Percentiles rank a stretch among this genome's conserved stretches.
Conservation (phyloP, 2,329 filamentous ascomycete species). For the Pseudogymnoascus sp. region DNA sequence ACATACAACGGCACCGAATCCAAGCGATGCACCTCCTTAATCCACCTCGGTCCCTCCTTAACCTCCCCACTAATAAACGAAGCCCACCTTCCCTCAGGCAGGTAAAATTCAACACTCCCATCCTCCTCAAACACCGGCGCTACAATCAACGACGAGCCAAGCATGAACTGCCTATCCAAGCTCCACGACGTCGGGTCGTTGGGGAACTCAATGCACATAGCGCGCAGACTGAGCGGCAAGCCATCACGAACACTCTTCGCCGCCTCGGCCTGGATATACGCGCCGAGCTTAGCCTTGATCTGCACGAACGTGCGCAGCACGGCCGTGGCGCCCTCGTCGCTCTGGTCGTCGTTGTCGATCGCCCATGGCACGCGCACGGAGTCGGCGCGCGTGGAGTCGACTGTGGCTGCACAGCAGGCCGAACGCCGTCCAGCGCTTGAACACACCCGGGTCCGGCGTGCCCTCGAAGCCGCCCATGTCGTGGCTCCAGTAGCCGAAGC, state of each 20-base stretch:
- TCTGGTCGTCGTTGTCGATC: constrained; percentile 47
- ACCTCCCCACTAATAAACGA: constrained; percentile 40
- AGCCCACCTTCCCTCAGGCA: constrained; percentile 46
- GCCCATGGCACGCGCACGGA: constrained; percentile 60
- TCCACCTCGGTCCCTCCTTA: constrained; percentile 37
- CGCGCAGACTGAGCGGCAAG: constrained; percentile 47
- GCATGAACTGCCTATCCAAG: constrained; percentile 56
- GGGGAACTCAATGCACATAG: constrained; percentile 55
- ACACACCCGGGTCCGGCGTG: no score
- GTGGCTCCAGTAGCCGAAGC: constrained; percentile 55
- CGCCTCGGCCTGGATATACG: constrained; percentile 50
- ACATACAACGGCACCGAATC: constrained; percentile 42
- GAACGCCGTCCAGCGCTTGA: constrained; percentile 59
- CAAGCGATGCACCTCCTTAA: constrained; percentile 41
- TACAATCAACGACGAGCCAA: constrained; percentile 49
- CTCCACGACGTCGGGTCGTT: constrained; percentile 52
- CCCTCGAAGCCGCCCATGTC: constrained; percentile 61
- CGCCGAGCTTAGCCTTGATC: constrained; percentile 51
- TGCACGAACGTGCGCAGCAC: constrained; percentile 38
- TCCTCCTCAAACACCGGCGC: constrained; percentile 53
- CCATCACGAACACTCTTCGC: constrained; percentile 42
- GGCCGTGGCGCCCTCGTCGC: constrained; percentile 42
- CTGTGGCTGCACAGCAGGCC: constrained; percentile 55
- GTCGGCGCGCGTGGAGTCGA: constrained; percentile 51
- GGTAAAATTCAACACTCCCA: constrained; percentile 50